Base-by-base conservation (phyloP, 129 eudicot species). In the Tagetes patula region DNA sequence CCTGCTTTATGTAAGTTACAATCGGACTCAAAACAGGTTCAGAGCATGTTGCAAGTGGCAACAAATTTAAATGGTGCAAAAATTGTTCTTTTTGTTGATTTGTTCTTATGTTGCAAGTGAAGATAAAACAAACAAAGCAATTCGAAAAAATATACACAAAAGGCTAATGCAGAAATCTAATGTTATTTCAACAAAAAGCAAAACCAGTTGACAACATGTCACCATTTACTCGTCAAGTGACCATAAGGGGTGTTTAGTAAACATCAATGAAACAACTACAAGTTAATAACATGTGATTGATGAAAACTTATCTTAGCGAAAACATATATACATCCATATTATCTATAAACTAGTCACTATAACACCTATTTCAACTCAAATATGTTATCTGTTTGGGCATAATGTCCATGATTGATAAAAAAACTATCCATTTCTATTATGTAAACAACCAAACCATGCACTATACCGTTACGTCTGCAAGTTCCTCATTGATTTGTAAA, bases 351-450 rank as follows among this genome's bases (percentile, higher is more conserved):
- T 27, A 55, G 37, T 30, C 34, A 55, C 20, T 7, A 30, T 6
- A 55, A 30, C 62, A 2, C 62, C 36, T 20, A 30, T 55, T 8
- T 55, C 6, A 1, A 11, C 62, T 27, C 2, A 8, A 32, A 52
- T 52, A 52, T 52, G 31, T 52, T 55, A 12, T 50, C 56, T 50
- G 20, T 55, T 55, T 55, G 13, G 62, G 62, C 62, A 55, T 55
- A 55, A 55, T 31, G 36, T 55, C 1, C 62, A 31, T 55, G 31
- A 30, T 6, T 49, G 27, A 3, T 27, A 27, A 13, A 4, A 12
- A 50, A 50, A n/a, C 56, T 50, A 32, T 52, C 20, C 4, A 52
- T 52, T 31, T 14, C 59, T 52, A 8, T 14, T 52, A 52, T 52
- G 32, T 52, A 52, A 52, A 32, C 59, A 46, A 46, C n/a, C 50